Conservation (phyloP, 257 asterid species). For the Jasminum sambac region DNA sequence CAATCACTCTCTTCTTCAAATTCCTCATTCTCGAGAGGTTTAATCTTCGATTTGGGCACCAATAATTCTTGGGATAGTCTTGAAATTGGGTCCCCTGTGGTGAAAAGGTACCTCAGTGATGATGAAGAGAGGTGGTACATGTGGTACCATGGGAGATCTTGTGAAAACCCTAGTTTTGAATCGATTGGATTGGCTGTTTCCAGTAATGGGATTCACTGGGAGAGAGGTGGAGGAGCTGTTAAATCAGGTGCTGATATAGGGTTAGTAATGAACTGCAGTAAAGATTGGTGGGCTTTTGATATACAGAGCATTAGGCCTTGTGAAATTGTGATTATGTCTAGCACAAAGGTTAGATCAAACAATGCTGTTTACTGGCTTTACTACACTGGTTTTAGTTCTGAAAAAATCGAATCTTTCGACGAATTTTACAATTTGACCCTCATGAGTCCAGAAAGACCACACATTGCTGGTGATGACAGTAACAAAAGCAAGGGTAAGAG, state of each 20-base stretch:
- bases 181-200: conserved; percentile 81
- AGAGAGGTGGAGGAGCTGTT: conserved; percentile 57
- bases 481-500: conserved; percentile 8
- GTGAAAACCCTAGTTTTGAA: conserved; percentile 36
- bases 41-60: conserved; percentile 64
- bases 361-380: conserved; percentile 85
- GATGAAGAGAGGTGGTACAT: conserved; percentile 89
- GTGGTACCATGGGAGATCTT: conserved; percentile 82
- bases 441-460: conserved; percentile 25
- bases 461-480: neutral
- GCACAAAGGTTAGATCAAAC: conserved; percentile 58
- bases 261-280: conserved; percentile 57
- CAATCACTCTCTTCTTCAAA: conserved; percentile 30
- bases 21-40: conserved; percentile 61
- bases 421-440: conserved; percentile 20
- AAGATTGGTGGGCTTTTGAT: conserved; percentile 96
- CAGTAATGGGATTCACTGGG: conserved; percentile 91
- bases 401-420: conserved; percentile 28
- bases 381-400: conserved; percentile 61
- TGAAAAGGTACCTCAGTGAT: conserved; percentile 78
- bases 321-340: conserved; percentile 82
- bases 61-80: conserved; percentile 64
- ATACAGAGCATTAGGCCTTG: conserved; percentile 65
- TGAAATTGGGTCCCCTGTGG: conserved; percentile 89
- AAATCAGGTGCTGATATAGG: conserved; percentile 71